Percentiles rank a stretch among this genome's conserved stretches.
Conservation (phyloP, 495 filamentous ascomycete species). For the Xylaria intraflava region DNA sequence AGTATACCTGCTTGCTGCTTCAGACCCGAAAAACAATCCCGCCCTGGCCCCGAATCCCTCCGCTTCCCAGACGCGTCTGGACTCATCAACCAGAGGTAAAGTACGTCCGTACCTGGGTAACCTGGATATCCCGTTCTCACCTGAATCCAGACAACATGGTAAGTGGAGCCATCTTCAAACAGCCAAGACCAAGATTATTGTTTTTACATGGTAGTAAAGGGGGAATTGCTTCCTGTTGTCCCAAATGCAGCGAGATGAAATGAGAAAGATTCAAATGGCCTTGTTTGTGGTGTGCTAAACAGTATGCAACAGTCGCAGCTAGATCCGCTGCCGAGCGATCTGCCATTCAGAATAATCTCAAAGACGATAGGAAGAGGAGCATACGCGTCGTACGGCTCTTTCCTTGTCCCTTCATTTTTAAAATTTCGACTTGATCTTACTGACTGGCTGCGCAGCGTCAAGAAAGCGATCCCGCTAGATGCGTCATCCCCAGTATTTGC, state of each 20-base stretch:
- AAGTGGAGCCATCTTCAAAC: neutral
- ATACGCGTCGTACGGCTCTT: constrained; percentile 78
- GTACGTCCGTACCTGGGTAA: neutral
- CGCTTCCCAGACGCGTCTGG: neutral
- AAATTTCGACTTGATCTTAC: constrained; percentile 8
- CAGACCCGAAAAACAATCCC: constrained; percentile 3
- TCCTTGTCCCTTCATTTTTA: constrained; percentile 10
- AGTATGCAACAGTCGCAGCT: constrained; percentile 70
- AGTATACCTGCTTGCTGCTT: neutral
- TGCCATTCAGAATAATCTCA: constrained; percentile 91
- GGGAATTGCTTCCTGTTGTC: neutral
- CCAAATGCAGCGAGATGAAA: neutral
- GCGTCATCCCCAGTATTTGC: constrained; percentile 74
- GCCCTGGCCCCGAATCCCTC: neutral
- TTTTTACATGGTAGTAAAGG: neutral
- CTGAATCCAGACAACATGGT: constrained; percentile 4
- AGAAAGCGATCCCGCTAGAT: constrained; percentile 77
- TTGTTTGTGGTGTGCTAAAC: constrained; percentile 12
- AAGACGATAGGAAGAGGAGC: constrained; percentile 94
- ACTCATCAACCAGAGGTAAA: neutral
- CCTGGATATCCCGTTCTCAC: neutral
- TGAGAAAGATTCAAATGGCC: neutral
- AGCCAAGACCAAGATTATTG: neutral
- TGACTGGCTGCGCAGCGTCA: constrained; percentile 59
- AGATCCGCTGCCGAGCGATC: constrained; percentile 73